Evolutionary conservation across 352 stramenopile genomes (phyloP).

Genomic region (Globisporangium mamillatum): DNA sequence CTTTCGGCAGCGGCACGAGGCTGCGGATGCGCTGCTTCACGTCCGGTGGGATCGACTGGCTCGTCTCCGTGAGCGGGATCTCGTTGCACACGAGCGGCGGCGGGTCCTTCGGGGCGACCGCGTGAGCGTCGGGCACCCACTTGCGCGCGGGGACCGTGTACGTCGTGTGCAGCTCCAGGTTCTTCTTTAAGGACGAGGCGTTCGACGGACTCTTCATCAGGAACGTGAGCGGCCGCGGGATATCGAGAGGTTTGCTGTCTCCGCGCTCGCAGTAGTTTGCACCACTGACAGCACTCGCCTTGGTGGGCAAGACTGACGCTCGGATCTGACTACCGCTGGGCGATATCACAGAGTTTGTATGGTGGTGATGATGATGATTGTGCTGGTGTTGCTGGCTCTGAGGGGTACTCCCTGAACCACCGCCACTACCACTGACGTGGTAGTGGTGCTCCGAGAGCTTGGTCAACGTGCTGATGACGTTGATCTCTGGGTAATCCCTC

Average conservation of each 20-base stretch:
- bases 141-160: constrained; percentile 63
- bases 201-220: constrained; percentile 52
- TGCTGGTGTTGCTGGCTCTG: neutral
- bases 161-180: constrained; percentile 57
- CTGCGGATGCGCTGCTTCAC: constrained; percentile 49
- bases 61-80: constrained; percentile 57
- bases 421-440: constrained; percentile 7
- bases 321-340: neutral
- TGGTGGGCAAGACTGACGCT: neutral
- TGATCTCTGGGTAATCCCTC: constrained; percentile 42
- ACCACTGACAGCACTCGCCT: constrained; percentile 25
- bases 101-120: constrained; percentile 43
- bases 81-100: constrained; percentile 53
- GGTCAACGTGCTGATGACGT: constrained; percentile 70
- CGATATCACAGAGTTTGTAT: neutral
- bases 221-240: constrained; percentile 50
- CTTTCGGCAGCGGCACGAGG: constrained; percentile 43
- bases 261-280: constrained; percentile 57
- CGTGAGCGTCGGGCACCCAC: constrained; percentile 43
- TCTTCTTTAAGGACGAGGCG: constrained; percentile 56
- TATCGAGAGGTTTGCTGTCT: constrained; percentile 25
- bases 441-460: constrained; percentile 57
- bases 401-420: neutral
- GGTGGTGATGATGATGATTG: neutral
- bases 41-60: constrained; percentile 38